These are phyloP conservation scores for Citrus glauca DNA, from an alignment of 345 rosid species.

Conservation along the genomic window DNA sequence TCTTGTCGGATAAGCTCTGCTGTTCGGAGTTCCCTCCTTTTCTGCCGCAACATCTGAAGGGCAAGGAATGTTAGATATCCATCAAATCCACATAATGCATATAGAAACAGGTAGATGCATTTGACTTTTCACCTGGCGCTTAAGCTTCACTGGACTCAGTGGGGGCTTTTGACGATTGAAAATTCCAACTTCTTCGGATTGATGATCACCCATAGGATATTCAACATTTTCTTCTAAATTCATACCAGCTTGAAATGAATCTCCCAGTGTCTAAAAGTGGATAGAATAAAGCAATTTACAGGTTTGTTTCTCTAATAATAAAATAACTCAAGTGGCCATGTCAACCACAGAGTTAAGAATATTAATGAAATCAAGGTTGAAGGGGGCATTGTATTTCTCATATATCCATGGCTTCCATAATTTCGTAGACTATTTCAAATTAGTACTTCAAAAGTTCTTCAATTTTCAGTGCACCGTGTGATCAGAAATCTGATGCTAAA, in stretches of 20 bases:
- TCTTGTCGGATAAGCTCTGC: slow-evolving; percentile 57
- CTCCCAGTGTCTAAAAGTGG: slow-evolving; percentile 21
- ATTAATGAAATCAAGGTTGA: not conserved
- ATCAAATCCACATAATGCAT: slow-evolving; percentile 11
- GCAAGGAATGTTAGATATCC: slow-evolving; percentile 25
- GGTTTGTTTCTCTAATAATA: slow-evolving; percentile 30
- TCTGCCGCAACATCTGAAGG: slow-evolving; percentile 55
- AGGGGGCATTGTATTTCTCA: not conserved
- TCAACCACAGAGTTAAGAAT: slow-evolving; percentile 8
- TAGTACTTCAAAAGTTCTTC: not conserved
- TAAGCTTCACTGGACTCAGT: slow-evolving; percentile 72
- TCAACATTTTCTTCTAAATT: slow-evolving; percentile 30
- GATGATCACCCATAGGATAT: slow-evolving; percentile 23
- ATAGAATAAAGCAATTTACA: slow-evolving; percentile 4
- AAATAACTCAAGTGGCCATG: slow-evolving; percentile 9
- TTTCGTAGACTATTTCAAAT: not conserved
- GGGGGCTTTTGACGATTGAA: slow-evolving; percentile 26
- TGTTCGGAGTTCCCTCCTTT: slow-evolving; percentile 61
- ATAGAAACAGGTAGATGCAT: slow-evolving; percentile 14
- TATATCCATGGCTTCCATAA: not conserved
- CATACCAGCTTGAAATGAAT: slow-evolving; percentile 31
- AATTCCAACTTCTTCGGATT: slow-evolving; percentile 27
- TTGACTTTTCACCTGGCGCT: slow-evolving; percentile 63
- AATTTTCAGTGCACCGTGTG: not conserved
- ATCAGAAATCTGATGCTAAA: not conserved